Base-by-base conservation (phyloP, 2,329 filamentous ascomycete genomes). In the Fonsecaea monophora region DNA sequence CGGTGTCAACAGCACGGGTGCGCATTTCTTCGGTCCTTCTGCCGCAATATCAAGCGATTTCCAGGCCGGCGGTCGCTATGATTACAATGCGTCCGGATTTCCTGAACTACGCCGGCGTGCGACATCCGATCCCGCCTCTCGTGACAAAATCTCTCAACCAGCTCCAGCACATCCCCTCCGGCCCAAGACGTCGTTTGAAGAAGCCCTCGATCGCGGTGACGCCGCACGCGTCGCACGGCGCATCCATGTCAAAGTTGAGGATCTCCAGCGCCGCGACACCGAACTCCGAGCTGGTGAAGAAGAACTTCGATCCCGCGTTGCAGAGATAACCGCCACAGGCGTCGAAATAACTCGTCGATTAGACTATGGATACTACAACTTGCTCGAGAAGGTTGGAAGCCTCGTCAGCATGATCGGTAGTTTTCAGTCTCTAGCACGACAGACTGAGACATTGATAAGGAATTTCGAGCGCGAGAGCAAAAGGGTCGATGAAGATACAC, bases 331-430 rank as follows among this genome's bases (percentile, higher is more conserved):
- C 10, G 53, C 67, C 55, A 67, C 53, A n/a, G 68, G 65, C 42
- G 80, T 80, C 2, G 79, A 80, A 45, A 77, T 81, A 53, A 82
- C 81, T 21, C 78, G 80, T 54, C 75, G 79, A 37, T 74, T 83
- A 3, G 82, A 83, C 65, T 81, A 81, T 68, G 80, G 80, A 0
- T 83, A 83, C 70, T 83, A 83, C 71, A 81, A 79, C 61, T 74
- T 83, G 0, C 75, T 83, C 10, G 80, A 82, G 66, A 81, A 80
- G 57, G 71, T 81, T 40, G 77, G 79, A 8, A 74, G 74, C 4
- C 74, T 83, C 8, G 76, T 79, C 57, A 73, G 76, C 8, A 78
- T 78, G 0, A 78, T 83, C n/a, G 70, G 72, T 4, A 77, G 75
- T 5, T 81, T 83, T 64, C 77, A 81, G 50, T 76, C 77, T 32